Percentiles rank a stretch among this genome's conserved stretches.
phyloP scores from a whole-genome alignment of 2,329 filamentous ascomycete species.

The Myotisia sp. region DNA sequence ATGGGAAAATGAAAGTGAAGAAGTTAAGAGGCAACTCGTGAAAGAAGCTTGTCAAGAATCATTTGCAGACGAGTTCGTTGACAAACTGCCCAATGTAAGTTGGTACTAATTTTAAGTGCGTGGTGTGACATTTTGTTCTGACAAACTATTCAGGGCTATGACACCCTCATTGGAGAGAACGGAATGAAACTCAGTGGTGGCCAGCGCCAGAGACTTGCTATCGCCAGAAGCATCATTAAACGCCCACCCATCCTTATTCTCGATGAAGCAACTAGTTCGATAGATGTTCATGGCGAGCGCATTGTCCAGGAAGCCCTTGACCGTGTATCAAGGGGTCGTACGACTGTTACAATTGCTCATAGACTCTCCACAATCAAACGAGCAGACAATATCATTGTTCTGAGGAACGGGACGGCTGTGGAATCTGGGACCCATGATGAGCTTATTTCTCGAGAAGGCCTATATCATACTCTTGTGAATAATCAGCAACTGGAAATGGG shows the following conservation, averaged over 20 bases:
- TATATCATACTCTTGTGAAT: slow-evolving; percentile 54
- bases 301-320: slow-evolving; percentile 43
- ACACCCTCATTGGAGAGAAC: slow-evolving; percentile 60
- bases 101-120: neutral
- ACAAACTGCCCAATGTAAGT: slow-evolving; percentile 39
- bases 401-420: slow-evolving; percentile 54
- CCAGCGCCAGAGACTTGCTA: slow-evolving; percentile 69
- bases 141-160: slow-evolving; percentile 41
- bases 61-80: slow-evolving; percentile 56
- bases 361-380: slow-evolving; percentile 58
- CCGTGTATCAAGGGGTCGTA: slow-evolving; percentile 45
- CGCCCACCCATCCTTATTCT: slow-evolving; percentile 53
- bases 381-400: slow-evolving; percentile 64
- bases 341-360: slow-evolving; percentile 66
- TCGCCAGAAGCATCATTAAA: slow-evolving; percentile 56
- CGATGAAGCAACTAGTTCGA: slow-evolving; percentile 62
- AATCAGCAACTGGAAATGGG: slow-evolving; percentile 22
- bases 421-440: slow-evolving; percentile 65
- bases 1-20: slow-evolving; percentile 22
- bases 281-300: slow-evolving; percentile 41
- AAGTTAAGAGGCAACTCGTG: slow-evolving; percentile 36
- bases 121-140: neutral
- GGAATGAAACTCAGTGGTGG: slow-evolving; percentile 71
- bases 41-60: slow-evolving; percentile 51
- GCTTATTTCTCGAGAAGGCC: slow-evolving; percentile 46